Conservation (phyloP, 2,329 filamentous ascomycete genomes). For the Aureobasidium zeae region DNA sequence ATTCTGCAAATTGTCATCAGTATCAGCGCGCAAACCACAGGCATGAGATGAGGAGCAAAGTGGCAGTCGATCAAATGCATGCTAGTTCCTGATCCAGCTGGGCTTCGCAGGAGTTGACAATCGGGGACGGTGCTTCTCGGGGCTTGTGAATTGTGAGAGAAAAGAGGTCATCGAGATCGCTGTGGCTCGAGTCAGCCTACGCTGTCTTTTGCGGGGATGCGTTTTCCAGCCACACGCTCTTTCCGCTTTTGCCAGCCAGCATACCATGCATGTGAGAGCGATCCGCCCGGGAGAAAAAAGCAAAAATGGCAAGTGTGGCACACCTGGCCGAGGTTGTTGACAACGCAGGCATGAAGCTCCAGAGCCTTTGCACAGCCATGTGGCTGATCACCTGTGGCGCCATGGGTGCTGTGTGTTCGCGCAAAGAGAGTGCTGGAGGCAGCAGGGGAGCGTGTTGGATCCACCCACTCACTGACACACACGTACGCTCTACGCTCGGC, state of each 20-base stretch:
- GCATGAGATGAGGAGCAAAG: too few species aligned
- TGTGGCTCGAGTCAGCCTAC: constrained; percentile 10
- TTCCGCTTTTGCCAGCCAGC: constrained; percentile 13
- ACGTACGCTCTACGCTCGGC: too few species aligned
- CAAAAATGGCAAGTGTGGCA: constrained; percentile 8
- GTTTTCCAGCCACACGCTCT: constrained; percentile 13
- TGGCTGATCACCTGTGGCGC: constrained; percentile 8
- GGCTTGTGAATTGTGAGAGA: neutral
- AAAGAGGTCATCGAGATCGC: constrained; percentile 7
- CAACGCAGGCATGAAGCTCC: neutral
- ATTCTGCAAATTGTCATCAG: too few species aligned
- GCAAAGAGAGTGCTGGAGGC: neutral
- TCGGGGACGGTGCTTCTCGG: constrained; percentile 4
- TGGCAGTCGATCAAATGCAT: constrained; percentile 4
- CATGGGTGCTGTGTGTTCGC: too few species aligned
- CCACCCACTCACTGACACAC: too few species aligned
- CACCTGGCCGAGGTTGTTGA: neutral
- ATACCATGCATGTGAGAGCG: constrained; percentile 12
- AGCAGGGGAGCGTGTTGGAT: too few species aligned
- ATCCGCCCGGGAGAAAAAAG: constrained; percentile 7
- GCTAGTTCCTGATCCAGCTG: constrained; percentile 5
- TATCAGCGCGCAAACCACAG: too few species aligned
- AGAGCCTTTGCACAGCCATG: constrained; percentile 12
- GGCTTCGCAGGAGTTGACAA: constrained; percentile 7
- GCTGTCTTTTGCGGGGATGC: constrained; percentile 8